A percentile compares a stretch with the other conserved stretches of the same genome.
Evolutionary conservation across 176 grass and related monocot genomes (phyloP).

Genomic region (Paspalum vaginatum): DNA sequence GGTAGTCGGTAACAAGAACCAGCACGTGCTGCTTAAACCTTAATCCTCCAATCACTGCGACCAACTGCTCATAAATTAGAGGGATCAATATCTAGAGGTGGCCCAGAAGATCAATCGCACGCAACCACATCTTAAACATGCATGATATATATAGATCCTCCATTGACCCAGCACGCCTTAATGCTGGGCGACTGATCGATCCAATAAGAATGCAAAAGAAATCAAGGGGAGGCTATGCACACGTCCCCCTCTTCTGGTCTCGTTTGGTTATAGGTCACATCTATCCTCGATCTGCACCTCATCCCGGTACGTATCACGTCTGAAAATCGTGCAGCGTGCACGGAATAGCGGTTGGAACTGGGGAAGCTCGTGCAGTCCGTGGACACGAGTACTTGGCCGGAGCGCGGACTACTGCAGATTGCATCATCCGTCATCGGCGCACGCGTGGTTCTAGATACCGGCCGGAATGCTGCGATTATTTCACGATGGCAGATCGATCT

Average conservation of each 20-base stretch:
- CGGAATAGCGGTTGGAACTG: constrained; percentile 3
- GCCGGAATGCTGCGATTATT: neutral
- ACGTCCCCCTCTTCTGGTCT: constrained; percentile 2
- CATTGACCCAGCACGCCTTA: constrained; percentile 9
- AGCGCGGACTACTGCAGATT: neutral
- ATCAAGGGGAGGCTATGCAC: neutral
- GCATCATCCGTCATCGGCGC: neutral
- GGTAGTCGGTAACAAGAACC: too few species aligned
- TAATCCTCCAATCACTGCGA: neutral
- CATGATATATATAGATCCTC: neutral
- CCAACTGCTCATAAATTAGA: constrained; percentile 14
- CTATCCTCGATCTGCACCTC: neutral
- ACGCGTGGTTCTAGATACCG: neutral
- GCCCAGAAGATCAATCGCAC: neutral
- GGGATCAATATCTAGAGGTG: neutral
- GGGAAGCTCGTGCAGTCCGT: neutral
- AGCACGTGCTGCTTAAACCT: neutral
- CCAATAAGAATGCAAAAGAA: neutral
- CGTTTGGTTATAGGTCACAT: constrained; percentile 26
- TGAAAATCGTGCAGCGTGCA: neutral
- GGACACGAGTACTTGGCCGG: neutral
- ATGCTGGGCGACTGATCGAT: neutral
- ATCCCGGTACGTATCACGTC: neutral
- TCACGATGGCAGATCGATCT: neutral
- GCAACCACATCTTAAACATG: neutral